Evolutionary conservation across 306 rosid species (phyloP).

Genomic region (Hylodesmum podocarpum): DNA sequence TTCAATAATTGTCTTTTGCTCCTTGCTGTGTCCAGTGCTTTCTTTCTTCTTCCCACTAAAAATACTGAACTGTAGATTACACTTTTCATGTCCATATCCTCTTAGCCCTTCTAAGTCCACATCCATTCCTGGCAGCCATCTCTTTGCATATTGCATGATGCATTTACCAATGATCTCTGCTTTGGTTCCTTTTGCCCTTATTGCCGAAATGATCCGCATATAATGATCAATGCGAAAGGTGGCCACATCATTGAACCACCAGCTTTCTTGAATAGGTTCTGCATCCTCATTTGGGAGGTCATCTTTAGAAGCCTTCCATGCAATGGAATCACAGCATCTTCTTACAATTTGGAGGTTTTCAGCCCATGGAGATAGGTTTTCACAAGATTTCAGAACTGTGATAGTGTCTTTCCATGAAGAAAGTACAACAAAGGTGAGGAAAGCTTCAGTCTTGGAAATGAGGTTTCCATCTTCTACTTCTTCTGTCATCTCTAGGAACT

Average conservation of each 20-base stretch:
- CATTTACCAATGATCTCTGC: conserved; percentile 75
- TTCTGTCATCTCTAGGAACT: conserved; percentile 90
- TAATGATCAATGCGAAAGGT: conserved; percentile 66
- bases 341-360: conserved; percentile 92
- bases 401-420: conserved; percentile 90
- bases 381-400: conserved; percentile 73
- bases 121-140: conserved; percentile 71
- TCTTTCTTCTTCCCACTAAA: conserved; percentile 52
- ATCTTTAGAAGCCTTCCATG: conserved; percentile 80
- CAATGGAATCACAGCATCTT: conserved; percentile 92
- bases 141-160: conserved; percentile 69
- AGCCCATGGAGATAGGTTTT: conserved; percentile 85
- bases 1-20: conserved; percentile 70
- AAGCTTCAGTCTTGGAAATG: conserved; percentile 79
- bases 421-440: conserved; percentile 88
- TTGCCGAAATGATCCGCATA: conserved; percentile 64
- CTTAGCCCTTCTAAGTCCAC: conserved; percentile 67
- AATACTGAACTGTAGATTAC: conserved; percentile 62
- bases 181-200: conserved; percentile 63
- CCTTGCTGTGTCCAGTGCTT: conserved; percentile 55
- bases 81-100: conserved; percentile 69
- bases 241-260: conserved; percentile 68
- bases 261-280: conserved; percentile 45
- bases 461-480: conserved; percentile 86
- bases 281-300: conserved; percentile 35